Conservation (phyloP, 2,329 filamentous ascomycete genomes). For the Pseudogymnoascus sp. region DNA sequence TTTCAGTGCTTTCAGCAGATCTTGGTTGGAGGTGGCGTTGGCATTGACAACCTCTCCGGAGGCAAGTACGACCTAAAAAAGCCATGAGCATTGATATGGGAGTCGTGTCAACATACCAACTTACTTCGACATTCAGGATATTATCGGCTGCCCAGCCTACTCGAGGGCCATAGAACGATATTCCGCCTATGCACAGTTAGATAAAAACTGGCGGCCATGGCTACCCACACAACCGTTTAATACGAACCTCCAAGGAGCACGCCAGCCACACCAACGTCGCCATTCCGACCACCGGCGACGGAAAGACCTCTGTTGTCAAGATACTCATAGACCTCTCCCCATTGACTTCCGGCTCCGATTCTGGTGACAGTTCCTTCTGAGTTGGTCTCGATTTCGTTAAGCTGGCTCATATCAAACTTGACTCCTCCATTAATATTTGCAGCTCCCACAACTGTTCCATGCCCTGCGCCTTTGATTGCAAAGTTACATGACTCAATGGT, state of each 20-base stretch:
- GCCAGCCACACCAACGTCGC: conserved; percentile 11
- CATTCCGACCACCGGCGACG: conserved; percentile 11
- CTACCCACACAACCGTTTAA: neutral
- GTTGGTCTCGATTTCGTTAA: conserved; percentile 6
- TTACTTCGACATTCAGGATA: conserved; percentile 8
- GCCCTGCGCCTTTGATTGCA: conserved; percentile 9
- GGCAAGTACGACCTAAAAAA: conserved; percentile 38
- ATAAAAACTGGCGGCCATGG: neutral
- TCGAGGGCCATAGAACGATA: conserved; percentile 5
- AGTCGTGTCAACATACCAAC: neutral
- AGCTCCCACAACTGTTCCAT: conserved; percentile 7
- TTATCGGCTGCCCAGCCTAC: conserved; percentile 9
- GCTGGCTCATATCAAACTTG: conserved; percentile 12
- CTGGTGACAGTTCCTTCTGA: neutral
- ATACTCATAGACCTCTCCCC: conserved; percentile 11
- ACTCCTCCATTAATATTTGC: conserved; percentile 12
- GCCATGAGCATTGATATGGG: neutral
- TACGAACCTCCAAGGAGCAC: conserved; percentile 12
- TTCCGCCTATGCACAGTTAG: conserved; percentile 1
- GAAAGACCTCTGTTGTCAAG: conserved; percentile 8
- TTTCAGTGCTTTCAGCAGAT: conserved; percentile 45
- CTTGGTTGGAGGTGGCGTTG: conserved; percentile 33
- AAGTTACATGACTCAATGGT: conserved; percentile 19
- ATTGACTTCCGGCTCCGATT: conserved; percentile 4
- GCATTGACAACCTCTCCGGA: conserved; percentile 40